Base-by-base conservation (phyloP, 2,329 filamentous ascomycete genomes). In the Stemphylium vesicarium region DNA sequence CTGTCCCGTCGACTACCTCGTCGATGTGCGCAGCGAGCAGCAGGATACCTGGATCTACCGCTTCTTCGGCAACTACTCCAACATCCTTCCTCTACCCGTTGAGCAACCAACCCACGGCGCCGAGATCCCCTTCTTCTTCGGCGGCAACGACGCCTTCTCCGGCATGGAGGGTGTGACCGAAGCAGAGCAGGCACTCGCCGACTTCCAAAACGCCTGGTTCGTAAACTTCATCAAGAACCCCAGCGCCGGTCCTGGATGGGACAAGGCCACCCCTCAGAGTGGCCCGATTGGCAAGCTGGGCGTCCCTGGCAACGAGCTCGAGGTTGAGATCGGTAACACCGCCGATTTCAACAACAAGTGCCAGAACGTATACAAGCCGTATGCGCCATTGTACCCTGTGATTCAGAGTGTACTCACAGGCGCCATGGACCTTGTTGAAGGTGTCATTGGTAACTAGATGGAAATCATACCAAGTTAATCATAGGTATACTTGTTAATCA, bases 101-200 rank as follows among this genome's bases (percentile, higher is more conserved):
- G 65, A 65, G 1, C 71, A 69, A n/a, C 73, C 75, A 5, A 77
- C 75, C 2, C 75, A 78, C 40, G 75, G 75, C 18, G 74, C 72
- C 9, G 75, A 80, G 54, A 76, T 80, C 0, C 75, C 78, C n/a
- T 80, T 79, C 65, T 80, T 80, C 66, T 71, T 79, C 33, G 78
- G 78, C 13, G 78, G 78, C 6, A 79, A 80, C 29, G 77, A 79
- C 55, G 78, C 74, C 55, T 80, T 80, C 49, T 61, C 65, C 11
- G 56, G 61, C 0, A 43, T 63, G 12, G 60, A 75, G 0, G 63
- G 59, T 6, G 76, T 79, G 11, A 80, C 77, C 2, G 59, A 62
- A 0, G 75, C 65, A 0, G 65, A 79, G 46, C 78, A 80, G 48
- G 74, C 70, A 1, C 64, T 80, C 11, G 78, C 78, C 3, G 76